Evolutionary conservation across 2,329 filamentous ascomycete species (phyloP).

Genomic region (Arthrobotrys pseudoclavata): DNA sequence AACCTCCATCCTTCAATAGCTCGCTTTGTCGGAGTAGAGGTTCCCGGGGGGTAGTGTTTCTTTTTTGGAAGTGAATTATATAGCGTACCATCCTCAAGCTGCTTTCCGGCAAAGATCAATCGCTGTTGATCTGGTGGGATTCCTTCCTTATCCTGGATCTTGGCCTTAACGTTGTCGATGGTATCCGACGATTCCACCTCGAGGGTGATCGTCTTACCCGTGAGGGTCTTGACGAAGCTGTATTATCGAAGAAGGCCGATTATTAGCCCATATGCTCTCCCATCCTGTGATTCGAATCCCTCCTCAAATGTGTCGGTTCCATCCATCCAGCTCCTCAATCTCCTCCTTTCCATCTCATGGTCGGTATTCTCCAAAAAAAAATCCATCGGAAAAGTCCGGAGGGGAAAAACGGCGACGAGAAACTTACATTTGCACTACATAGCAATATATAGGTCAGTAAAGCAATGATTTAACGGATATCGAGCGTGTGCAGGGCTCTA

Average conservation of each 20-base stretch:
- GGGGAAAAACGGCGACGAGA: constrained; percentile 60
- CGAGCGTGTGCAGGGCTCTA: constrained; percentile 33
- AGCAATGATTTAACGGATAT: constrained; percentile 59
- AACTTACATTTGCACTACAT: constrained; percentile 89
- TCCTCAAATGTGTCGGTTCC: constrained; percentile 30
- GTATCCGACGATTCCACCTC: constrained; percentile 99
- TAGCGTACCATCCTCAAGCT: constrained; percentile 84
- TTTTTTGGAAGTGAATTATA: background rate
- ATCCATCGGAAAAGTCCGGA: constrained; percentile 18
- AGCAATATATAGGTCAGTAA: constrained; percentile 68
- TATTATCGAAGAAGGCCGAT: constrained; percentile 46
- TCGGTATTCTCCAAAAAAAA: constrained; percentile 9
- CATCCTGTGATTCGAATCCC: background rate
- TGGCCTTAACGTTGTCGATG: constrained; percentile 99
- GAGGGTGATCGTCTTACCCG: constrained; percentile 99
- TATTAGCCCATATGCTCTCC: constrained; percentile 62
- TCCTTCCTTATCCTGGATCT: constrained; percentile 99
- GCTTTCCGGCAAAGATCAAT: constrained; percentile 98
- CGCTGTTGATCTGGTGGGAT: constrained; percentile 98
- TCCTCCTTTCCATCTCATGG: constrained; percentile 7
- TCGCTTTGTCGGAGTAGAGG: constrained; percentile 23
- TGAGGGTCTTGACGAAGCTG: constrained; percentile 99
- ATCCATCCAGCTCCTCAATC: constrained; percentile 56
- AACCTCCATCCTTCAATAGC: constrained; percentile 17
- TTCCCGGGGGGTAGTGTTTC: background rate